phyloP scores from a whole-genome alignment of 495 filamentous ascomycete species.

The Parachaetomium inaequale region DNA sequence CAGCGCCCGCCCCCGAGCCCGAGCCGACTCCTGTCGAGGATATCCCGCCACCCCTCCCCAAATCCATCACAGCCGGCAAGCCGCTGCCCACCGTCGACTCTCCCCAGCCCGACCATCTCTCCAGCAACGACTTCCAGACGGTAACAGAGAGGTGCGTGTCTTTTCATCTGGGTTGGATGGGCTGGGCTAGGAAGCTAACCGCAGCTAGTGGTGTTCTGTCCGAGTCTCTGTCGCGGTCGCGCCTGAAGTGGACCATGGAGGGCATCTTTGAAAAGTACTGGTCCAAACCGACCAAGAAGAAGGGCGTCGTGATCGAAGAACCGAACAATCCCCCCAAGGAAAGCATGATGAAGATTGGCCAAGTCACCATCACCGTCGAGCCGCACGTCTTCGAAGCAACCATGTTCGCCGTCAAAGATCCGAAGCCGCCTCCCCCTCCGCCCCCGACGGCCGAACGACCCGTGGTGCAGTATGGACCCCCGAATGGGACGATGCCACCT shows the following conservation, averaged over 20 bases:
- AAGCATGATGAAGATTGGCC: constrained; percentile 78
- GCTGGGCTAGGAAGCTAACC: constrained; percentile 7
- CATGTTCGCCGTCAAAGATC: constrained; percentile 80
- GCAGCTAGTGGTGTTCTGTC: constrained; percentile 72
- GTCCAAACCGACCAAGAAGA: constrained; percentile 82
- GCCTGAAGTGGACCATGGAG: constrained; percentile 82
- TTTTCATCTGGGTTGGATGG: not conserved
- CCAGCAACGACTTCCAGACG: constrained; percentile 70
- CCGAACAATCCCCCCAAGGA: constrained; percentile 78
- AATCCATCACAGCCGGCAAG: constrained; percentile 51
- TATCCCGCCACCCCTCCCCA: constrained; percentile 58
- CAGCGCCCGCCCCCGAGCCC: constrained; percentile 33
- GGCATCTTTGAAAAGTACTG: constrained; percentile 91
- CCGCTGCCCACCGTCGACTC: constrained; percentile 69
- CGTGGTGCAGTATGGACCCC: constrained; percentile 68
- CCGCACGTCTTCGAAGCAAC: constrained; percentile 88
- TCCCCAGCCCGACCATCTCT: constrained; percentile 62
- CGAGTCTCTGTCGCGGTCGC: constrained; percentile 78
- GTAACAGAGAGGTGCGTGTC: constrained; percentile 71
- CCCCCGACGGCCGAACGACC: constrained; percentile 46
- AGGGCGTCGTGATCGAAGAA: constrained; percentile 64
- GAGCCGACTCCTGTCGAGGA: constrained; percentile 29
- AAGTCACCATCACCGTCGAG: constrained; percentile 76
- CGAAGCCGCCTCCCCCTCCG: constrained; percentile 40
- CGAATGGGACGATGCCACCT: constrained; percentile 55